These are phyloP conservation scores for Mycena indigotica DNA, from an alignment of 768 basidiomycete species.

Conservation along the genomic window DNA sequence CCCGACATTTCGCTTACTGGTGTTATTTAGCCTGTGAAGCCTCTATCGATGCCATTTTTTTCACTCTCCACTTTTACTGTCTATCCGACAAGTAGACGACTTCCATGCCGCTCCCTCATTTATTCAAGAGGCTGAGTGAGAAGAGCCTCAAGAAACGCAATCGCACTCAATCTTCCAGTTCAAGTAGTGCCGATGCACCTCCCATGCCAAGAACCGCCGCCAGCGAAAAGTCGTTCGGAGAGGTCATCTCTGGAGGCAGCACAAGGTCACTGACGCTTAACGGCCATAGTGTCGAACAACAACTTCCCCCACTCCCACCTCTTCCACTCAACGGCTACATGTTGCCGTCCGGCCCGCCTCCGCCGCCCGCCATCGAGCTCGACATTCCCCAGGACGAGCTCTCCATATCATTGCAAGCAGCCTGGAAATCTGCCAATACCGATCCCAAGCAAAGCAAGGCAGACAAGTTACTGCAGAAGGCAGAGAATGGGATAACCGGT, in stretches of 20 bases:
- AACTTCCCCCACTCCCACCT: not conserved
- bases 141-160: slow-evolving; percentile 19
- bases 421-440: slow-evolving; percentile 13
- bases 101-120: slow-evolving; percentile 17
- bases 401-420: slow-evolving; percentile 9
- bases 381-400: slow-evolving; percentile 18
- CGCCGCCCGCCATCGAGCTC: slow-evolving; percentile 24
- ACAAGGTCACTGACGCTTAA: not conserved
- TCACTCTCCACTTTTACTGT: too few species aligned
- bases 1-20: too few species aligned
- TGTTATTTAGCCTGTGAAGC: too few species aligned
- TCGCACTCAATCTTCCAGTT: not conserved
- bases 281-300: slow-evolving; percentile 1
- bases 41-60: too few species aligned
- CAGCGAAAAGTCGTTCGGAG: slow-evolving; percentile 5
- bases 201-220: not conserved
- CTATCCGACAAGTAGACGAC: too few species aligned
- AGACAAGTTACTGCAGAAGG: slow-evolving; percentile 9
- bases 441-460: slow-evolving; percentile 11
- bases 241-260: not conserved
- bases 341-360: slow-evolving; percentile 30
- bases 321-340: slow-evolving; percentile 28
- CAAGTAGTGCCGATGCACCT: not conserved
- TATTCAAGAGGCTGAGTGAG: slow-evolving; percentile 13
- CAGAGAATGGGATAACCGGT: slow-evolving; percentile 1